These are phyloP conservation scores for Syzygium malaccense DNA, from an alignment of 441 rosid species.

Conservation along the genomic window DNA sequence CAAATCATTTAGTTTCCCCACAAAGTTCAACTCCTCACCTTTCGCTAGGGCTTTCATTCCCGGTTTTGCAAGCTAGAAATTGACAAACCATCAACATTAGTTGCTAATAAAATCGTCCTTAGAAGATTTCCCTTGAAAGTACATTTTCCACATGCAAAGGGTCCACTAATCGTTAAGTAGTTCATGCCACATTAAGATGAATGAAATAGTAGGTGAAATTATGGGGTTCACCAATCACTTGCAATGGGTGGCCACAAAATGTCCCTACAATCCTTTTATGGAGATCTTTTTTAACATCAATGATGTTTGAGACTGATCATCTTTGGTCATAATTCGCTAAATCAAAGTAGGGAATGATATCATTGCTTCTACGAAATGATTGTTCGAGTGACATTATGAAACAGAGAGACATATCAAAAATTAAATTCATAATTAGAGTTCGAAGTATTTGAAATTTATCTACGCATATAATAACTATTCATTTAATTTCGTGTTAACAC, in stretches of 20 bases:
- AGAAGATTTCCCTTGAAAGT: not conserved
- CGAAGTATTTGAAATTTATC: not conserved
- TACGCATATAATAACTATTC: not conserved
- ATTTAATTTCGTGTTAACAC: not conserved
- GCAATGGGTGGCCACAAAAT: not conserved
- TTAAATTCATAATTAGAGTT: not conserved
- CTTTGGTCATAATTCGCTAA: not conserved
- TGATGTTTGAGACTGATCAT: not conserved
- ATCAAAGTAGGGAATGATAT: not conserved
- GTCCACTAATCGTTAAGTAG: not conserved
- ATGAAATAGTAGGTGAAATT: not conserved
- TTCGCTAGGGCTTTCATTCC: not conserved
- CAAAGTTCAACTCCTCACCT: not conserved
- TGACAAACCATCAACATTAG: not conserved
- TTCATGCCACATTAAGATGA: not conserved
- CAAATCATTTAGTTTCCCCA: not conserved
- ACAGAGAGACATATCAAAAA: accelerated
- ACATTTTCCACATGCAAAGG: not conserved
- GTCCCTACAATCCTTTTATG: not conserved
- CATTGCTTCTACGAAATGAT: not conserved
- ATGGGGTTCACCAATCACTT: not conserved
- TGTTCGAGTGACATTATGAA: not conserved
- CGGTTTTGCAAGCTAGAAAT: not conserved
- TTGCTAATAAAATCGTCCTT: not conserved
- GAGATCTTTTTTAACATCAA: not conserved